Percentiles rank a stretch among this genome's conserved stretches.
Evolutionary conservation across 306 rosid genomes (phyloP).

Genomic region (Acacia melanoxylon): DNA sequence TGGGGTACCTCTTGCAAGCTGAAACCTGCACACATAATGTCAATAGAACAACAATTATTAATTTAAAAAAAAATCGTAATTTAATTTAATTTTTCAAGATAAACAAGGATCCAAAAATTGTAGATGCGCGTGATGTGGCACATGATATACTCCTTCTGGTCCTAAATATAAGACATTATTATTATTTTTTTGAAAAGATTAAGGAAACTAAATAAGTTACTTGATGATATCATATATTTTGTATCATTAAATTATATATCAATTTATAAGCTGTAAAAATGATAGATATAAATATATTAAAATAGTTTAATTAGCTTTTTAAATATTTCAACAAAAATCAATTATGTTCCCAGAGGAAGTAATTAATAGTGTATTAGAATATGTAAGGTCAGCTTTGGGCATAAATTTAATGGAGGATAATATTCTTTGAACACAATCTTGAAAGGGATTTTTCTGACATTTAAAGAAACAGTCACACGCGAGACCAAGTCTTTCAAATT

Average conservation of each 20-base stretch:
- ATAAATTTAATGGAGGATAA: neutral
- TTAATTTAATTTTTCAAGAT: neutral
- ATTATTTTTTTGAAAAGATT: too few relatives aligned
- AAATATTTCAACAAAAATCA: too few relatives aligned
- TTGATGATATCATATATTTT: too few relatives aligned
- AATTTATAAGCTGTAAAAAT: too few relatives aligned
- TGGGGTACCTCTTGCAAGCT: conserved; percentile 64
- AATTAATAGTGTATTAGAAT: neutral
- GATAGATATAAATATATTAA: too few relatives aligned
- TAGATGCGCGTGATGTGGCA: neutral
- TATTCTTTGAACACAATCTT: neutral
- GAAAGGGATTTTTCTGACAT: neutral
- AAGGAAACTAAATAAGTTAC: too few relatives aligned
- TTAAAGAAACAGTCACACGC: neutral
- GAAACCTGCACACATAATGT: conserved; percentile 53
- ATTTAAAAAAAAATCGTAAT: neutral
- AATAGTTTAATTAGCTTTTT: too few relatives aligned
- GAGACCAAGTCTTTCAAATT: neutral
- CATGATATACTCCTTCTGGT: neutral
- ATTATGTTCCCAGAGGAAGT: too few relatives aligned
- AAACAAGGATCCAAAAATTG: neutral
- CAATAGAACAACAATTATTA: neutral
- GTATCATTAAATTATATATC: too few relatives aligned
- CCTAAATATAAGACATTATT: too few relatives aligned
- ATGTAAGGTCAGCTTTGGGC: neutral